Conservation (phyloP, 2,329 filamentous ascomycete species). For the Aspergillus unguis region DNA sequence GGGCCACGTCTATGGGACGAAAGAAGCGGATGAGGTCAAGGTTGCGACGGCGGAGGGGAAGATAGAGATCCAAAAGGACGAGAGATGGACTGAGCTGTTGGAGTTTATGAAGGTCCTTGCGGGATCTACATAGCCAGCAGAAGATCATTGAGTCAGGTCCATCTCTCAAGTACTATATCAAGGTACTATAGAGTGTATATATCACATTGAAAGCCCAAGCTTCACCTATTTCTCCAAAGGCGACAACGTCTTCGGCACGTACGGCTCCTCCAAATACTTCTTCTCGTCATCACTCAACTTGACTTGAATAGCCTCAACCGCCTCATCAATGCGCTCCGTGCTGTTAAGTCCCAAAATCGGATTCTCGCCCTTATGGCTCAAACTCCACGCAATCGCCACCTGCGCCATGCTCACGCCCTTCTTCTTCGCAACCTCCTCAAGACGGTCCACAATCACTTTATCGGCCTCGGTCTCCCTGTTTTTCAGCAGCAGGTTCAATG, state of each 20-base stretch:
- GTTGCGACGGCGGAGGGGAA: constrained; percentile 31
- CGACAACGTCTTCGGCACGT: constrained; percentile 49
- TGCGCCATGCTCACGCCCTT: constrained; percentile 60
- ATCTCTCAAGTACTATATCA: neutral
- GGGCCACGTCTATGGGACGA: constrained; percentile 35
- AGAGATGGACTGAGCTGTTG: constrained; percentile 30
- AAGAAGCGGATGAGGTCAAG: constrained; percentile 34
- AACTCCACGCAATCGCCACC: constrained; percentile 62
- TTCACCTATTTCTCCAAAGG: constrained; percentile 24
- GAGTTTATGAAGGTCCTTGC: neutral
- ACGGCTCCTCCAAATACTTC: constrained; percentile 60
- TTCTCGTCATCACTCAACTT: constrained; percentile 58
- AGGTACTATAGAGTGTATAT: neutral
- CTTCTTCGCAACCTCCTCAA: constrained; percentile 59
- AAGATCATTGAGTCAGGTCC: neutral
- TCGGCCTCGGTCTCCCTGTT: constrained; percentile 47
- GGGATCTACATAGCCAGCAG: neutral
- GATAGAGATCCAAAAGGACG: constrained; percentile 37
- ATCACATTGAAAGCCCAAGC: neutral
- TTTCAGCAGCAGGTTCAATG: constrained; percentile 42
- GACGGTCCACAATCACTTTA: constrained; percentile 51
- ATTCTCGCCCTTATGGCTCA: constrained; percentile 50
- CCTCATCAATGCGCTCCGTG: constrained; percentile 60
- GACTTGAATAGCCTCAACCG: constrained; percentile 47
- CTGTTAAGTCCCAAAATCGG: constrained; percentile 63